Conservation (phyloP, 768 basidiomycete genomes). For the Xerocomellus intermedius region DNA sequence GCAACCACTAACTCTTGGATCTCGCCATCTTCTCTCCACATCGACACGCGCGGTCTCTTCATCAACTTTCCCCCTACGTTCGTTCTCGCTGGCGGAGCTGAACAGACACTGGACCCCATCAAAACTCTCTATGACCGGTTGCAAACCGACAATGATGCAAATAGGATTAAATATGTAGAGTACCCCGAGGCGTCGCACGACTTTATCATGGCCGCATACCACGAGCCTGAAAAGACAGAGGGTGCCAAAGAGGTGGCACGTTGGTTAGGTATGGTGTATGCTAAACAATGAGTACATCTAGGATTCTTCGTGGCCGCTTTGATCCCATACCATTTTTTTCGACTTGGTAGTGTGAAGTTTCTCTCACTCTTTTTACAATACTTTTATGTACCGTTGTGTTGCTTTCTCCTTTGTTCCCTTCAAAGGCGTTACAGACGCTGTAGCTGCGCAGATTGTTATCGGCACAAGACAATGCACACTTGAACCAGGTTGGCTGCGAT, state of each 20-base stretch:
- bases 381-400: too few species aligned
- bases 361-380: too few species aligned
- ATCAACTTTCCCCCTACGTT: slow-evolving; percentile 29
- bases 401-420: too few species aligned
- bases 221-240: slow-evolving; percentile 32
- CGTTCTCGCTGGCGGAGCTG: slow-evolving; percentile 28
- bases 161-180: slow-evolving; percentile 20
- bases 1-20: slow-evolving; percentile 5
- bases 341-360: too few species aligned
- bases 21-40: slow-evolving; percentile 10
- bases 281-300: too few species aligned
- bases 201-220: slow-evolving; percentile 10
- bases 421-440: too few species aligned
- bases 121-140: slow-evolving; percentile 24
- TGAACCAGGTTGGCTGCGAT: too few species aligned
- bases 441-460: too few species aligned
- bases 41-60: slow-evolving; percentile 15
- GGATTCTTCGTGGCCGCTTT: too few species aligned
- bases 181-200: slow-evolving; percentile 20
- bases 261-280: slow-evolving; percentile 1
- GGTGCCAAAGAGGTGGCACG: slow-evolving; percentile 14
- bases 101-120: slow-evolving; percentile 29
- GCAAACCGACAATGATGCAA: slow-evolving; percentile 21
- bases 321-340: too few species aligned
- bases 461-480: too few species aligned